phyloP scores from a whole-genome alignment of 2,329 filamentous ascomycete species.

The Lasiodiplodia sp. region DNA sequence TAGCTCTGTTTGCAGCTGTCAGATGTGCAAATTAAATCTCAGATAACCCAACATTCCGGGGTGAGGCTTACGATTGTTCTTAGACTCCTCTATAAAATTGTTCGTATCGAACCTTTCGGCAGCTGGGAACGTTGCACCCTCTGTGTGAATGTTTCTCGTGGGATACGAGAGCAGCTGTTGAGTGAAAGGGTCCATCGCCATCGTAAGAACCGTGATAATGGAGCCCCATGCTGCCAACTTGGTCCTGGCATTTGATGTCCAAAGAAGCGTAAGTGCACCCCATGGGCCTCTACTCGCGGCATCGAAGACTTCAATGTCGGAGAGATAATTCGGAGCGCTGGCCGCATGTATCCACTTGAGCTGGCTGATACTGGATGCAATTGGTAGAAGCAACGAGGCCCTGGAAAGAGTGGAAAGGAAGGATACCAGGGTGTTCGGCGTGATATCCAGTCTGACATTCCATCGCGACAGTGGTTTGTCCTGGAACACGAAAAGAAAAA shows the following conservation, averaged over 20 bases:
- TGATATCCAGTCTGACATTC: no score
- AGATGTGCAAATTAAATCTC: no score
- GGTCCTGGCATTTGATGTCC: background rate
- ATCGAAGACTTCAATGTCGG: constrained; percentile 35
- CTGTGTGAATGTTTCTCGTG: no score
- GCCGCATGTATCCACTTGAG: constrained; percentile 38
- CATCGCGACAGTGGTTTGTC: no score
- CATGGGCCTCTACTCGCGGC: constrained; percentile 37
- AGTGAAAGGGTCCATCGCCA: background rate
- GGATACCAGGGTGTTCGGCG: no score
- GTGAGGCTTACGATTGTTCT: no score
- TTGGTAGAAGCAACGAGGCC: constrained; percentile 30
- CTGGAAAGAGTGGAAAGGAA: background rate
- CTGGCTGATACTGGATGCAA: constrained; percentile 35
- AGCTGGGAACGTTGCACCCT: no score
- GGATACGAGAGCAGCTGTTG: background rate
- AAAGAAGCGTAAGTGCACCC: background rate
- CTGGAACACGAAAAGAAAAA: no score
- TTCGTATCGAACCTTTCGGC: no score
- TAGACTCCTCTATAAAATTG: no score
- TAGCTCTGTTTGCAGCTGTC: no score
- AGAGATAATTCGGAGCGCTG: constrained; percentile 24
- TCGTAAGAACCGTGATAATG: background rate
- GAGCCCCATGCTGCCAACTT: constrained; percentile 1
- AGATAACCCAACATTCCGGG: no score